Conservation (phyloP, 257 asterid genomes). For the Solanum etuberosum region DNA sequence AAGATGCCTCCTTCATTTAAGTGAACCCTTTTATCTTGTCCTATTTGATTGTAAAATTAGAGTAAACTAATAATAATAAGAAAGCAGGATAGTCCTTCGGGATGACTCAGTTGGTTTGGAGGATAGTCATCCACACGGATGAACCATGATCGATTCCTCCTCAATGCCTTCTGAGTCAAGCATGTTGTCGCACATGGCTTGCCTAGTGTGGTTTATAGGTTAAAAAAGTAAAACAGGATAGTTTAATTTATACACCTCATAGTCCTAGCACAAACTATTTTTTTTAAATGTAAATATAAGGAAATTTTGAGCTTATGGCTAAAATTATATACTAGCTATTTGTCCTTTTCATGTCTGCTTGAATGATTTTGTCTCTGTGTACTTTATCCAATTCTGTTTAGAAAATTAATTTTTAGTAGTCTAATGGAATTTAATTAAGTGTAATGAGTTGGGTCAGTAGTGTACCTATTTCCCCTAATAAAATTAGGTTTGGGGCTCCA, state of each 20-base stretch:
- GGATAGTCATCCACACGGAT: too few species aligned
- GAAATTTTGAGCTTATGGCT: neutral
- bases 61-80: too few species aligned
- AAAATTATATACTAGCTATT: neutral
- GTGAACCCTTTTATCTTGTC: neutral
- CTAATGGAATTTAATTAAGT: neutral
- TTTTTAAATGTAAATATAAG: too few species aligned
- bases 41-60: neutral
- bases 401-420: neutral
- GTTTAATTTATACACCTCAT: neutral
- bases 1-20: slow-evolving; percentile 1
- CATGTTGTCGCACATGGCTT: neutral
- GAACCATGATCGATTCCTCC: neutral
- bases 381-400: neutral
- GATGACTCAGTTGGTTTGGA: too few species aligned
- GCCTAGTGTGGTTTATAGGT: too few species aligned
- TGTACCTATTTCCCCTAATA: slow-evolving; percentile 9
- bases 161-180: neutral
- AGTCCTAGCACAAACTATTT: neutral
- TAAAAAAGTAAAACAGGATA: neutral
- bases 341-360: slow-evolving; percentile 16
- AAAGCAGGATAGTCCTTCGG: neutral
- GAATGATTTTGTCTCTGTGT: neutral
- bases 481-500: slow-evolving; percentile 68
- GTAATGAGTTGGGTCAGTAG: neutral